Evolutionary conservation across 1,139 yeast species (phyloP).

Genomic region (Suhomyces terraborum): DNA sequence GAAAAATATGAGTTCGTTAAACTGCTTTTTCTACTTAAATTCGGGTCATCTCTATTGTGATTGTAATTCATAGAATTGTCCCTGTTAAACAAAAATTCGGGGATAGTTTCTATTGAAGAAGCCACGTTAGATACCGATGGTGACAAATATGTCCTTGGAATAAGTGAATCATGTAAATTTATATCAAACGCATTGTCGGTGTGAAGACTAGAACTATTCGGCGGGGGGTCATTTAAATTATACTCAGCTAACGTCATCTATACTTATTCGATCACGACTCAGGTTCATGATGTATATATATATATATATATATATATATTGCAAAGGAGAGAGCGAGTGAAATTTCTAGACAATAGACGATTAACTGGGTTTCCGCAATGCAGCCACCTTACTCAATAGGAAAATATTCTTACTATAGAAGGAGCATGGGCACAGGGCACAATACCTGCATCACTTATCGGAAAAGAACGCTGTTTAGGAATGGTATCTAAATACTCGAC

Average conservation of each 20-base stretch:
- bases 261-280: neutral
- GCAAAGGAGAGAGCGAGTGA: slow-evolving; percentile 4
- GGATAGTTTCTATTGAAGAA: slow-evolving; percentile 12
- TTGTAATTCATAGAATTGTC: slow-evolving; percentile 11
- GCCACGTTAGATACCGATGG: slow-evolving; percentile 18
- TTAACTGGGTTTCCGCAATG: slow-evolving; percentile 5
- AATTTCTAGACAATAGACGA: slow-evolving; percentile 11
- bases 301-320: slow-evolving; percentile 5
- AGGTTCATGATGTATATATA: too few species aligned
- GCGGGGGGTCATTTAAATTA: slow-evolving; percentile 21
- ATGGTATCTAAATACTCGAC: too few species aligned
- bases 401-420: neutral
- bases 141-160: slow-evolving; percentile 21
- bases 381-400: slow-evolving; percentile 5
- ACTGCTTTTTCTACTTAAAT: slow-evolving; percentile 19
- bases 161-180: slow-evolving; percentile 17
- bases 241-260: slow-evolving; percentile 14
- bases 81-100: slow-evolving; percentile 11
- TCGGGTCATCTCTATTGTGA: slow-evolving; percentile 12
- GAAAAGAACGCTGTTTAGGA: too few species aligned
- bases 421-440: neutral
- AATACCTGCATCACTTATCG: neutral
- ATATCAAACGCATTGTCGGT: slow-evolving; percentile 10
- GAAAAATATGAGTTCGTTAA: slow-evolving; percentile 10
- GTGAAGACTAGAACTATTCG: slow-evolving; percentile 13